phyloP scores from a whole-genome alignment of 1,284 basidiomycete genomes.

The Phylloboletellus chloephorus region DNA sequence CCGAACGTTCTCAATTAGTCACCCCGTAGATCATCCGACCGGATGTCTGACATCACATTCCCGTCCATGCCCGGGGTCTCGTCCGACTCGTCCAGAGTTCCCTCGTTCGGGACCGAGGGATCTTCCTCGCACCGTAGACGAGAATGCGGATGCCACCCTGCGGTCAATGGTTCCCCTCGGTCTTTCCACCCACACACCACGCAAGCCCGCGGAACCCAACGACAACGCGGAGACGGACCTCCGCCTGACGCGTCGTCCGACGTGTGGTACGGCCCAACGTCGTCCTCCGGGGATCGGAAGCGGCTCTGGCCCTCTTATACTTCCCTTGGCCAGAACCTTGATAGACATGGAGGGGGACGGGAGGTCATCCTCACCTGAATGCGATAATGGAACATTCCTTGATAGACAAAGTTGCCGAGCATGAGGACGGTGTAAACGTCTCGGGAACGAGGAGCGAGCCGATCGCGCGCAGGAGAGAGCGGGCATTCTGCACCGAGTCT shows the following conservation, averaged over 20 bases:
- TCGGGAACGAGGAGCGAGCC: constrained; percentile 5
- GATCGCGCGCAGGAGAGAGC: constrained; percentile 35
- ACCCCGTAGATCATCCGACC: constrained; percentile 50
- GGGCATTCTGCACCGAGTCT: constrained; percentile 35
- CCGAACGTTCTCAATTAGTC: neutral
- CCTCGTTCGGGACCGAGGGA: neutral
- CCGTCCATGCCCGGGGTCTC: constrained; percentile 29
- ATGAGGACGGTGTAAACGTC: constrained; percentile 32
- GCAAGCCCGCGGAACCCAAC: constrained; percentile 40
- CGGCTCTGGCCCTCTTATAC: constrained; percentile 15
- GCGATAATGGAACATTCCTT: constrained; percentile 47
- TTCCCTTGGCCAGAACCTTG: constrained; percentile 29
- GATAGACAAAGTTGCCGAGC: constrained; percentile 48
- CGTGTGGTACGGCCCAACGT: neutral
- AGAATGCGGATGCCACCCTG: too few species aligned
- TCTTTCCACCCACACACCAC: constrained; percentile 50
- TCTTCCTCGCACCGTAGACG: too few species aligned
- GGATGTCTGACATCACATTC: constrained; percentile 35
- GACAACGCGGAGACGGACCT: constrained; percentile 44
- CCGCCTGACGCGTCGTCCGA: constrained; percentile 14
- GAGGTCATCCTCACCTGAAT: constrained; percentile 29
- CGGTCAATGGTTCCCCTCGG: constrained; percentile 34
- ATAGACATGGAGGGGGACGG: constrained; percentile 27
- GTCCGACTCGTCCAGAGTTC: neutral
- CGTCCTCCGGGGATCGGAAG: constrained; percentile 1